These are phyloP conservation scores for Neurospora sp. DNA, from an alignment of 495 filamentous ascomycete genomes.

Conservation along the genomic window DNA sequence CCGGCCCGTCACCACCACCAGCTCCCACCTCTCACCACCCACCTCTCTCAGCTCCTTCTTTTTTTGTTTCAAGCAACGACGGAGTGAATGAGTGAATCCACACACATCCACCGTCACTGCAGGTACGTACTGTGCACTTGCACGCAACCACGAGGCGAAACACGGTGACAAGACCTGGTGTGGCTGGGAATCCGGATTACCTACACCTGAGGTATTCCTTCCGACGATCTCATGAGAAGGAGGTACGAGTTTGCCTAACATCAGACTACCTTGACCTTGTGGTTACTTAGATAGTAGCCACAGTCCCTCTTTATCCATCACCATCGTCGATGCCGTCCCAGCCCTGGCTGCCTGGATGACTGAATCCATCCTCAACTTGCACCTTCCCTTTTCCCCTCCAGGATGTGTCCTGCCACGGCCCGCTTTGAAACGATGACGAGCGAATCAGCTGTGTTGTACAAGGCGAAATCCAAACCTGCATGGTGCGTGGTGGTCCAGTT, in stretches of 20 bases:
- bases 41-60: neutral
- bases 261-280: neutral
- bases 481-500: neutral
- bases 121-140: neutral
- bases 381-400: neutral
- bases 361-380: neutral
- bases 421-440: neutral
- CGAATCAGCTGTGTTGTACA: neutral
- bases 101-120: neutral
- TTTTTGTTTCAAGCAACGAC: neutral
- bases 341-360: neutral
- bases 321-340: neutral
- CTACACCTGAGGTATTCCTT: neutral
- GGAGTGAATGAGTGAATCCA: neutral
- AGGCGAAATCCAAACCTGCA: neutral
- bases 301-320: neutral
- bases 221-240: neutral
- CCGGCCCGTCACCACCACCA: neutral
- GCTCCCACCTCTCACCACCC: neutral
- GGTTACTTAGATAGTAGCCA: neutral
- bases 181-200: neutral
- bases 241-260: neutral
- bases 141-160: neutral
- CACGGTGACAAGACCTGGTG: neutral
- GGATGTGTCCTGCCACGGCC: neutral